Base-by-base conservation (phyloP, 1,284 basidiomycete species). In the Phylloporus sp. region DNA sequence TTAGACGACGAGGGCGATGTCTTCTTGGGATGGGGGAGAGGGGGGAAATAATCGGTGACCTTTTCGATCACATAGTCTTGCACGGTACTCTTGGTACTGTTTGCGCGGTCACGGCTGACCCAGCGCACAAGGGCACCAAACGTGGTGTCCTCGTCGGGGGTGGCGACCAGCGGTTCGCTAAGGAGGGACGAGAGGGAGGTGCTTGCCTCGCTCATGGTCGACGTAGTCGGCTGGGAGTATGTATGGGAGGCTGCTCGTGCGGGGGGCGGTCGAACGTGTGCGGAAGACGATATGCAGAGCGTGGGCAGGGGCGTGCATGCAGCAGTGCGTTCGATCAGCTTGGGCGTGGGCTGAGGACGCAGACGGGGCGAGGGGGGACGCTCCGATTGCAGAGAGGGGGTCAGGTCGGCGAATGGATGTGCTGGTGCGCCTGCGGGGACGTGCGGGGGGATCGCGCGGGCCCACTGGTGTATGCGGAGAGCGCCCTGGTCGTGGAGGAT, bases 121-220 rank as follows among this genome's bases (percentile, higher is more conserved):
- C 74, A 80, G 11, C 78, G 79, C 5, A 78, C 77, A 64, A 80
- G 63, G 12, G 77, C 77, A 23, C 77, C 71, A 53, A 80, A 80
- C 8, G 71, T 73, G 47, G 60, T 64, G 37, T 80, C 75, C 32
- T 78, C 77, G 52, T 79, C 79, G 3, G 77, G 77, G 0, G 77
- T 78, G 4, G 74, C 75, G 3, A 78, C 73, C 75, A 78, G 72
- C 61, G 77, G 77, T 10, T 78, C 77, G 23, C 47, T 79, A 60
- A 78, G 77, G 29, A 78, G 79, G 59, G 78, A 79, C 0, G 74
- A 71, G 45, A 78, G 78, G 35, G 79, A 80, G 1, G 79, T 78
- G 61, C 79, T 80, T 0, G 77, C 77, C 58, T 80, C 77, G 69
- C 77, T 78, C 68, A 70, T 64, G 43, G 73, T 65, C 0, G 77